These are phyloP conservation scores for Hygrophila difformis DNA, from an alignment of 257 asterid species.

Conservation along the genomic window DNA sequence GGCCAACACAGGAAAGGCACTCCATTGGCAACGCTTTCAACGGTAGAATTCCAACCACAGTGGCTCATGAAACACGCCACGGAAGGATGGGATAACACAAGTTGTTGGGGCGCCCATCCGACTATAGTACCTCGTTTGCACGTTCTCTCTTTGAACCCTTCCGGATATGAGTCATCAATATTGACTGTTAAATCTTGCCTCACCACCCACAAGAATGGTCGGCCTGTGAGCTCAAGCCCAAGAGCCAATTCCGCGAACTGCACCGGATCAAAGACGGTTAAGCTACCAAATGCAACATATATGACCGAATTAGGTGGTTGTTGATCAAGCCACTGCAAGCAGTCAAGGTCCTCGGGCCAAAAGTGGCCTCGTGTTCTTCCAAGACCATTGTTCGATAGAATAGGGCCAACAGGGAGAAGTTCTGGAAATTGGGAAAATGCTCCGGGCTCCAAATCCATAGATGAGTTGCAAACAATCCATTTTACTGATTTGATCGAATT, in stretches of 20 bases:
- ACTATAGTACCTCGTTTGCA: constrained; percentile 16
- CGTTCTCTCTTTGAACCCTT: constrained; percentile 25
- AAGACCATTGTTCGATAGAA: constrained; percentile 32
- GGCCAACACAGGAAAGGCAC: constrained; percentile 38
- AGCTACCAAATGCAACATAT: constrained; percentile 57
- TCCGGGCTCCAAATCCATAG: constrained; percentile 33
- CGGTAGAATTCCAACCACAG: constrained; percentile 39
- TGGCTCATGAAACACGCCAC: constrained; percentile 28
- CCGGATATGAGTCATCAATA: constrained; percentile 17
- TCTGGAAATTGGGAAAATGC: constrained; percentile 25
- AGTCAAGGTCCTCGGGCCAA: constrained; percentile 35
- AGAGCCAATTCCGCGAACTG: constrained; percentile 50
- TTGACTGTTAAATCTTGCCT: constrained; percentile 21
- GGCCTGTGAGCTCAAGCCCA: constrained; percentile 27
- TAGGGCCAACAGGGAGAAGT: constrained; percentile 38
- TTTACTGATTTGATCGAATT: constrained; percentile 18
- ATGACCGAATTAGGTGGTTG: constrained; percentile 33
- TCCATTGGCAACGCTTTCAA: constrained; percentile 28
- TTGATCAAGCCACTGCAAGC: constrained; percentile 47
- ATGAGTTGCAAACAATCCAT: constrained; percentile 43
- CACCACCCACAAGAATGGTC: constrained; percentile 37
- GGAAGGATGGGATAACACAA: constrained; percentile 30
- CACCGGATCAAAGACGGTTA: constrained; percentile 25
- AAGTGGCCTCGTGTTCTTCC: constrained; percentile 34
- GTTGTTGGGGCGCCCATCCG: constrained; percentile 36